A percentile compares a stretch with the other conserved stretches of the same genome.
These are phyloP conservation scores for Aurinia saxatilis DNA, from an alignment of 345 rosid genomes.

Conservation along the genomic window DNA sequence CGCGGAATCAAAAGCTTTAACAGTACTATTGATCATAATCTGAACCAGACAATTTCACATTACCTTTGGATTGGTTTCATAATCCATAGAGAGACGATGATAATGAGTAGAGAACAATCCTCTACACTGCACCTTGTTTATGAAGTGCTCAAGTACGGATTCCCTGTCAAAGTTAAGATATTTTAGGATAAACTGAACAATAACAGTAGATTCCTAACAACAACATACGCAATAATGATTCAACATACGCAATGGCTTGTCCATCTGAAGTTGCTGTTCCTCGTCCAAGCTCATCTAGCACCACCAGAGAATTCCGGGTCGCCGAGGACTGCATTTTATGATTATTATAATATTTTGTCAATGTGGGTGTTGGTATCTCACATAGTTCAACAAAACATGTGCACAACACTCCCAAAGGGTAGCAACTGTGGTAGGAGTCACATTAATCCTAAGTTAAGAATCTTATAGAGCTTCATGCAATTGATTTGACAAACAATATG, in stretches of 20 bases:
- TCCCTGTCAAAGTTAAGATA: slow-evolving; percentile 39
- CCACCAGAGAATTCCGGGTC: slow-evolving; percentile 72
- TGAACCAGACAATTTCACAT: neutral
- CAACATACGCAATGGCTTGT: slow-evolving; percentile 91
- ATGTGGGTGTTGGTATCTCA: neutral
- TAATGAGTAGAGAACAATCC: slow-evolving; percentile 98
- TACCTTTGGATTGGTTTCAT: slow-evolving; percentile 53
- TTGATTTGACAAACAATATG: slow-evolving; percentile 7
- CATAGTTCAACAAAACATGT: neutral
- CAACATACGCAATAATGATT: slow-evolving; percentile 6
- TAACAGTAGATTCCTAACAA: neutral
- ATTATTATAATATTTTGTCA: neutral
- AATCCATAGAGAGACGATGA: slow-evolving; percentile 77
- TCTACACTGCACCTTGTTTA: slow-evolving; percentile 66
- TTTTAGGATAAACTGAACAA: neutral
- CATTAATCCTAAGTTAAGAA: too few species aligned
- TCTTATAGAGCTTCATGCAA: slow-evolving; percentile 3
- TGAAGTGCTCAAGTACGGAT: slow-evolving; percentile 86
- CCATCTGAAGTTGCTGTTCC: slow-evolving; percentile 98
- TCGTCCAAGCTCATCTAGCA: slow-evolving; percentile 94
- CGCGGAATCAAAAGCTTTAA: neutral
- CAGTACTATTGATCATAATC: neutral
- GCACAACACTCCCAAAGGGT: neutral
- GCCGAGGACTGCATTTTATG: slow-evolving; percentile 61
- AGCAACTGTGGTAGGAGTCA: neutral